Evolutionary conservation across 2,329 filamentous ascomycete genomes (phyloP), one percentile per base, ranked within the genome.

Genomic region (Blastomyces parvus): DNA sequence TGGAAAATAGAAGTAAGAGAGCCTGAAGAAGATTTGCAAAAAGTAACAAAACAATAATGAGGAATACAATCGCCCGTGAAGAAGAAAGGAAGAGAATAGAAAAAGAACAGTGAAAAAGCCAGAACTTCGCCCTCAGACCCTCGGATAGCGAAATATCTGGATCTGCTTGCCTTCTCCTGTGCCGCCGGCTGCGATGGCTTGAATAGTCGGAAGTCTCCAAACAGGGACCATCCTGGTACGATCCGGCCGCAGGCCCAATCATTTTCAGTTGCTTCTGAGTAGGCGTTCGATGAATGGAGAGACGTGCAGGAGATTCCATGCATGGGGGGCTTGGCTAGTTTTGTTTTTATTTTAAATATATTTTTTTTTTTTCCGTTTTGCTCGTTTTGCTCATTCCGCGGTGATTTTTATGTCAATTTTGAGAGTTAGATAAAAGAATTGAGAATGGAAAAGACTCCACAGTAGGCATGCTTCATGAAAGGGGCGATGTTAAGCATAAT

Each of bases 11-110:
- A n/a, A 25, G 46, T 13, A 25, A 22, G 22, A 48, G 22, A n/a
- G 46, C n/a, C 4, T n/a, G 25, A 8, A 48, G 13, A 48, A 25
- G 11, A 8, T 14, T 11, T 48, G n/a, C 22, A 48, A 48, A 22
- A 8, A 25, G 13, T 48, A 48, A 9, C 11, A 9, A 17, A 17
- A 30, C 7, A 52, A 30, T 17, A 17, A 22, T 71, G 70, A 65
- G 25, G 58, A 61, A 44, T 46, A 52, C 44, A 64, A 57, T 53
- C 25, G 50, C n/a, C 48, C 55, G 59, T 38, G 33, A 38, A 44
- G 46, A 30, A 44, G 22, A 40, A 63, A 44, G 38, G 38, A 57
- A 59, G 22, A 27, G 17, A 17, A n/a, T n/a, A 13, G 27, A n/a
- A n/a, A 22, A 14, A 22, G 7, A 30, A 42, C n/a, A 17, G 17